Percentiles rank a stretch among this genome's conserved stretches.
Evolutionary conservation across 2,329 filamentous ascomycete species (phyloP).

Genomic region (Venturia asperata): DNA sequence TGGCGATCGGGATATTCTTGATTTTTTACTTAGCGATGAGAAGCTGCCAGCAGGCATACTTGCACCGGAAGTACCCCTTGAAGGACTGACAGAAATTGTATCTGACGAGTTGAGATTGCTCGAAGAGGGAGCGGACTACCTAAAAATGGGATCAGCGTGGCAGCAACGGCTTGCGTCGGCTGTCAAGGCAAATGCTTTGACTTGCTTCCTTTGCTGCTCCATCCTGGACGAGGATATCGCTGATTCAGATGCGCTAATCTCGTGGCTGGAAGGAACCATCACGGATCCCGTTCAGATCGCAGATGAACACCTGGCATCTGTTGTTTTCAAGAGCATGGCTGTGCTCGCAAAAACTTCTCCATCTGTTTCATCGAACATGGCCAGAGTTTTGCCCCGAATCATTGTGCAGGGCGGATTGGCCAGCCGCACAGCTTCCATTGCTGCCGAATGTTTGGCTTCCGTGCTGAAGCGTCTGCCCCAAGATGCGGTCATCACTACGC

Average conservation of each 20-base stretch:
- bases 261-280: slow-evolving; percentile 79
- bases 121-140: slow-evolving; percentile 83
- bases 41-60: not conserved
- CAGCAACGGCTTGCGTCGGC: slow-evolving; percentile 82
- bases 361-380: slow-evolving; percentile 65
- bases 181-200: slow-evolving; percentile 74
- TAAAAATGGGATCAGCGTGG: slow-evolving; percentile 74
- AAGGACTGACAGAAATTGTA: slow-evolving; percentile 62
- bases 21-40: slow-evolving; percentile 48
- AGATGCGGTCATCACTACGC: slow-evolving; percentile 86
- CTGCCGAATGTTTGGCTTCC: slow-evolving; percentile 76
- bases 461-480: slow-evolving; percentile 77
- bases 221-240: slow-evolving; percentile 74
- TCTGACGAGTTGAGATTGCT: slow-evolving; percentile 77
- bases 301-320: slow-evolving; percentile 66
- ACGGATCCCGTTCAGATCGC: slow-evolving; percentile 75
- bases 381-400: slow-evolving; percentile 72
- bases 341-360: slow-evolving; percentile 71
- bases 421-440: slow-evolving; percentile 62
- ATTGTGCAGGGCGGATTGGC: slow-evolving; percentile 76
- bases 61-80: slow-evolving; percentile 31
- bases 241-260: slow-evolving; percentile 69
- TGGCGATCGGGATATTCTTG: slow-evolving; percentile 59
- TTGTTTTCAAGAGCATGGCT: slow-evolving; percentile 73
- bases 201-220: slow-evolving; percentile 78